Evolutionary conservation across 2,329 filamentous ascomycete genomes (phyloP), one percentile per base, ranked within the genome.

Genomic region (Thielaviopsis musarum): DNA sequence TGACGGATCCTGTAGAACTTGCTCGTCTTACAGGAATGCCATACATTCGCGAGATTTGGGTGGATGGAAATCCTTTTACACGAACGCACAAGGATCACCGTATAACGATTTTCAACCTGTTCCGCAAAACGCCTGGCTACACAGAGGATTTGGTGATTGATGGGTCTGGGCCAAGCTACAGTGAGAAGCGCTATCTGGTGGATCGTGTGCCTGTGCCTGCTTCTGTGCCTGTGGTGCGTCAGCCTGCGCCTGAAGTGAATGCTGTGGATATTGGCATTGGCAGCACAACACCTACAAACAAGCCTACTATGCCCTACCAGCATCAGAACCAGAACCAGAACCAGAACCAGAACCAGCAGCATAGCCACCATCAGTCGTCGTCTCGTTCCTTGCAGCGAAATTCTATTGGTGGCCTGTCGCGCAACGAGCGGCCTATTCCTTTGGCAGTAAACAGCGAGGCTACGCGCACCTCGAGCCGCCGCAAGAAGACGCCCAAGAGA

Each of bases 51-150:
- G 91, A 97, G 69, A 84, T 98, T 34, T 98, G 91, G 79, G 86
- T 98, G 17, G 81, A 87, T 62, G 88, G 89, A 22, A 98, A 98
- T 66, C 88, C 91, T 0, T 96, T 97, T 66, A 87, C 86, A 52
- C 88, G 87, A 65, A 91, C 89, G 0, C 88, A 96, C 68, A 79
- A 84, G 61, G 83, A 86, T 65, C 95, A 95, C 69, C 83, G 93
- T 55, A 78, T 95, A 64, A 87, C 84, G 21, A 94, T 97, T 63
- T 96, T 98, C 81, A 98, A 97, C 66, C 77, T 97, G 2, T 98
- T 98, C 76, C 83, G 93, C 63, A 84, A 82, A 61, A 90, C 88
- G 0, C 88, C 91, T 12, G 93, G 93, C 5, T 95, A 93, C 67
- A 86, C 84, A 0, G 88, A 95, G 64, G 93, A 98, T 67, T 83